Conservation (phyloP, 768 basidiomycete genomes). For the Leccinum rimulosum region DNA sequence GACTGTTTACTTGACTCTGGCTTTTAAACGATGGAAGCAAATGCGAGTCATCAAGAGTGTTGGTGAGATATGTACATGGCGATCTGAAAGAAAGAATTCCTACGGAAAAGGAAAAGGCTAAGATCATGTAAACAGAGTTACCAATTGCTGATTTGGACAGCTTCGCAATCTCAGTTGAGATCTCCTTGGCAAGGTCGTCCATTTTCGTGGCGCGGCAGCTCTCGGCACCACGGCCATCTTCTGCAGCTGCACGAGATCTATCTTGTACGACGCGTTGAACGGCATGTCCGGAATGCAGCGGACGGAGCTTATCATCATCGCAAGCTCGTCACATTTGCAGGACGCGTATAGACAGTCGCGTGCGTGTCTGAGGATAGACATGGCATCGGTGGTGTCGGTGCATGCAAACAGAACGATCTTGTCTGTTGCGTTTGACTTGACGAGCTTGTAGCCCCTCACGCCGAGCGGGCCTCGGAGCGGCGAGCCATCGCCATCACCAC, state of each 20-base stretch:
- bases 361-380: slow-evolving; percentile 22
- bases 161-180: slow-evolving; percentile 32
- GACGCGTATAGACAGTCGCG: slow-evolving; percentile 21
- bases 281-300: slow-evolving; percentile 28
- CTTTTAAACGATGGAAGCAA: no score
- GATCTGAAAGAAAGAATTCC: no score
- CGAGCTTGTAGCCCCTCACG: slow-evolving; percentile 26
- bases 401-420: slow-evolving; percentile 28
- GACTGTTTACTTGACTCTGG: no score
- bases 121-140: no score
- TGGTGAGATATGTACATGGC: no score
- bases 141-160: slow-evolving; percentile 22
- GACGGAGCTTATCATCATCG: slow-evolving; percentile 24
- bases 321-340: slow-evolving; percentile 15
- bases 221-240: slow-evolving; percentile 14
- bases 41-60: no score
- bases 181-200: slow-evolving; percentile 30
- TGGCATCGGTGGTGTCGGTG: slow-evolving; percentile 16
- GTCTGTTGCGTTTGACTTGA: slow-evolving; percentile 24
- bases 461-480: slow-evolving; percentile 1
- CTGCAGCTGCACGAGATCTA: slow-evolving; percentile 29
- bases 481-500: neutral
- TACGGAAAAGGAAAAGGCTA: no score
- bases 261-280: slow-evolving; percentile 32
- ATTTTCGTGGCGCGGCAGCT: neutral